Evolutionary conservation across 1,284 basidiomycete genomes (phyloP).

Genomic region (Leccinum solheimii): DNA sequence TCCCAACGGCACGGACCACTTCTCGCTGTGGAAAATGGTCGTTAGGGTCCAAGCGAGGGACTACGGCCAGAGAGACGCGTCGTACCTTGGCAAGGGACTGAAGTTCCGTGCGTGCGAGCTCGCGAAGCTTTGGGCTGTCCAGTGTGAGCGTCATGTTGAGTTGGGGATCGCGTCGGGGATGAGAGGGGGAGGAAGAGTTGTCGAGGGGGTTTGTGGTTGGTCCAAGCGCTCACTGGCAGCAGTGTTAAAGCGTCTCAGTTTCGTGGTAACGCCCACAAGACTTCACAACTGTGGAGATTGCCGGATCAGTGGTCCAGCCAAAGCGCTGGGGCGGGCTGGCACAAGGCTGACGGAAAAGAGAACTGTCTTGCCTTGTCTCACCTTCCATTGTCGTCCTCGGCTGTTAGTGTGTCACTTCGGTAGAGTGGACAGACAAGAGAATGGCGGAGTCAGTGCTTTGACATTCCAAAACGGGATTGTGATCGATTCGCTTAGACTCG

Average conservation of each 20-base stretch:
- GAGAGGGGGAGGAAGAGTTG: background rate
- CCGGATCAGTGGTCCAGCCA: too few relatives aligned
- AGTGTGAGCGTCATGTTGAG: constrained; percentile 12
- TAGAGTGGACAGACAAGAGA: background rate
- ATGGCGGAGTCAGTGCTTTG: constrained; percentile 19
- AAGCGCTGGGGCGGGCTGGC: background rate
- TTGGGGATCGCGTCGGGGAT: background rate
- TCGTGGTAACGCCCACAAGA: background rate
- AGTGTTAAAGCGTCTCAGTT: background rate
- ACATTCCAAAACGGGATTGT: constrained; percentile 6
- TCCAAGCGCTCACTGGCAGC: too few relatives aligned
- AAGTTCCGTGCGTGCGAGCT: constrained; percentile 23
- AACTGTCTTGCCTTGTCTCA: too few relatives aligned
- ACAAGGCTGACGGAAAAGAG: too few relatives aligned
- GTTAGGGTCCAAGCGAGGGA: background rate
- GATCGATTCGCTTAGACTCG: constrained; percentile 21
- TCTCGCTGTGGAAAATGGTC: constrained; percentile 19
- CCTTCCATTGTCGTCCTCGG: background rate
- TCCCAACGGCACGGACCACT: constrained; percentile 24
- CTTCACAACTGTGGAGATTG: too few relatives aligned
- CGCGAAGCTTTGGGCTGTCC: constrained; percentile 20
- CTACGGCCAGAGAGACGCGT: background rate
- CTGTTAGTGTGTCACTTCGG: background rate
- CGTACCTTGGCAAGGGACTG: constrained; percentile 33
- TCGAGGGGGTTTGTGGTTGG: background rate